Conservation (phyloP, 176 grass and related monocot genomes). For the Rhynchospora breviuscula region DNA sequence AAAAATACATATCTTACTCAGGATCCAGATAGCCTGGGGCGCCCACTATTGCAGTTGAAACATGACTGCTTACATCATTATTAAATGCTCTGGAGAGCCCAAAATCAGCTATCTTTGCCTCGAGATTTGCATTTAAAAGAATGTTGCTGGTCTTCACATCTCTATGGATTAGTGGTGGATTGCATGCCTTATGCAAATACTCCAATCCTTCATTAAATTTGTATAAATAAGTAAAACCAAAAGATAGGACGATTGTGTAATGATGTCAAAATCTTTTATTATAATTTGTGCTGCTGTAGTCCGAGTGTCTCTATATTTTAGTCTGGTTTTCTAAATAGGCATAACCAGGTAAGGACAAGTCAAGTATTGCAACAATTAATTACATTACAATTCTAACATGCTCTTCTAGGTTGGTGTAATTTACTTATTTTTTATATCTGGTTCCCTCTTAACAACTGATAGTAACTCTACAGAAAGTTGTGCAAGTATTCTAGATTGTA, state of each 20-base stretch:
- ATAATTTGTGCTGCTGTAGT: background rate
- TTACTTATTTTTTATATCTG: too few relatives aligned
- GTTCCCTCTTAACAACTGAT: too few relatives aligned
- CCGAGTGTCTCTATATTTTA: background rate
- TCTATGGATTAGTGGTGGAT: constrained; percentile 16
- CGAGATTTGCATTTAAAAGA: constrained; percentile 14
- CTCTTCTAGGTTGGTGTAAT: too few relatives aligned
- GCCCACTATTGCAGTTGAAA: constrained; percentile 3
- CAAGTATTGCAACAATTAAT: background rate
- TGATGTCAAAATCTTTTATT: background rate
- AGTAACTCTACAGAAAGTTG: too few relatives aligned
- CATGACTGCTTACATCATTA: background rate
- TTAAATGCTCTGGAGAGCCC: constrained; percentile 1
- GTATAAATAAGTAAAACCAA: background rate
- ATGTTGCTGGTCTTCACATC: constrained; percentile 18
- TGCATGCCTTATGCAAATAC: constrained; percentile 13
- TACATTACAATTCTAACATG: too few relatives aligned
- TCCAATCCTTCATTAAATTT: background rate
- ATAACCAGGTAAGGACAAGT: background rate
- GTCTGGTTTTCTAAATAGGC: background rate
- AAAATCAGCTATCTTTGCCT: constrained; percentile 23
- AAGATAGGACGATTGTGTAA: too few relatives aligned
- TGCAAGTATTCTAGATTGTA: background rate
- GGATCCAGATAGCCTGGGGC: constrained; percentile 18
- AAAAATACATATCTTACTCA: constrained; percentile 1